These are phyloP conservation scores for Penicillium canescens DNA, from an alignment of 495 filamentous ascomycete genomes.

Conservation along the genomic window DNA sequence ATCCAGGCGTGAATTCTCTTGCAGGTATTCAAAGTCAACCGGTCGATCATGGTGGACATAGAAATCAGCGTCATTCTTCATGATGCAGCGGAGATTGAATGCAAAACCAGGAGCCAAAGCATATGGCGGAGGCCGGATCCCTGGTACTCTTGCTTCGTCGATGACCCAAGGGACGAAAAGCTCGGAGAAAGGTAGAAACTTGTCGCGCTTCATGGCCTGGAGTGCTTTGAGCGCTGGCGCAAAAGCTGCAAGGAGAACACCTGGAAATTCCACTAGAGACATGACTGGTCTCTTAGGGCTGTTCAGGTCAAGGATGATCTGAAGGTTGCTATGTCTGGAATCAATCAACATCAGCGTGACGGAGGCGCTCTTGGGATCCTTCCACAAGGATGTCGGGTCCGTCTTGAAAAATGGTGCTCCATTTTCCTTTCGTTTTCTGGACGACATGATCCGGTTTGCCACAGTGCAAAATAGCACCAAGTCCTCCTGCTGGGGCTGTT, in stretches of 20 bases:
- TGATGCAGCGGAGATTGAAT: conserved; percentile 54
- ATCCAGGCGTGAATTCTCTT: conserved; percentile 53
- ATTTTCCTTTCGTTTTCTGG: not conserved
- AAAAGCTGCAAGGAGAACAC: conserved; percentile 67
- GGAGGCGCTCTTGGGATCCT: not conserved
- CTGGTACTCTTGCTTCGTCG: not conserved
- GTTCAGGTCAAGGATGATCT: not conserved
- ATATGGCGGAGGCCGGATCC: conserved; percentile 54
- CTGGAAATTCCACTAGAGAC: conserved; percentile 69
- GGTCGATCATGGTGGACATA: conserved; percentile 34
- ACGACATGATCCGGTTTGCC: not conserved
- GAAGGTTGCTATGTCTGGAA: not conserved
- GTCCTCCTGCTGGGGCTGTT: not conserved
- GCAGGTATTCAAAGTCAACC: conserved; percentile 41
- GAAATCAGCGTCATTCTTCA: conserved; percentile 28
- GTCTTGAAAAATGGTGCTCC: not conserved
- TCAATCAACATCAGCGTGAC: conserved; percentile 1
- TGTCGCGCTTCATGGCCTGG: conserved; percentile 51
- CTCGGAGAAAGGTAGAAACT: conserved; percentile 3
- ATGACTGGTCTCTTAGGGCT: not conserved
- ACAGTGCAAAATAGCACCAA: conserved; percentile 1
- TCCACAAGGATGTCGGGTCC: not conserved
- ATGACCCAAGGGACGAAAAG: conserved; percentile 1
- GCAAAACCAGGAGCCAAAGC: conserved; percentile 47
- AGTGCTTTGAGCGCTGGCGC: conserved; percentile 64